Evolutionary conservation across 2,329 filamentous ascomycete species (phyloP), one percentile per base, ranked within the genome.

Genomic region (Aspergillus sp.): DNA sequence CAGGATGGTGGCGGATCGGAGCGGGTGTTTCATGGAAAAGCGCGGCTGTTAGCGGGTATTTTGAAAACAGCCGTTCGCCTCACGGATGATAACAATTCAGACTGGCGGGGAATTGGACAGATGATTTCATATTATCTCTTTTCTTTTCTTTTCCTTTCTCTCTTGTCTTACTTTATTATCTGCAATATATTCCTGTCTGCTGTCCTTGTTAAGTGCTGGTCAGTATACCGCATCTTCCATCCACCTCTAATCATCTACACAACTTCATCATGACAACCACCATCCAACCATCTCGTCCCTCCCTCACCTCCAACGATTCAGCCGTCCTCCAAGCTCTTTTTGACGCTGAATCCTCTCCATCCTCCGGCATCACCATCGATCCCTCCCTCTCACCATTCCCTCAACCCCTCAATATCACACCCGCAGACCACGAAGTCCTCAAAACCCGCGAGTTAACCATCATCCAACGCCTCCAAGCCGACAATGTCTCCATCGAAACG

Each of bases 311-410:
- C 34, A 72, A 73, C 52, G 70, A 73, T 50, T 60, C 68, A n/a
- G 64, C 64, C 26, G 69, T 73, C 31, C 62, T 73, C 7, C 65
- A 69, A 45, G 69, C 70, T 11, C 66, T 73, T 30, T 73, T 73
- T 44, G 70, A 73, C 42, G 67, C 69, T 7, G 70, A 72, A 50
- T 68, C 67, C 9, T 67, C 66, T 4, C 62, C 63, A 0, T 64
- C 65, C 6, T 63, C 66, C 5, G 60, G 64, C 12, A 54, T 69
- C 10, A 56, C 57, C 43, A 65, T 75, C 47, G 57, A 68, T 43
- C 32, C 57, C 7, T 60, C 64, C 0, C 58, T 73, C 9, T 65
- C 72, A 5, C 42, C 65, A 2, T 68, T 71, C 46, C 68, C 70
- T 7, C 50, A 49, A n/a, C 45, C 50, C n/a, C 48, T 63, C 19